These are phyloP conservation scores for Fusarium sp. DNA, from an alignment of 2,329 filamentous ascomycete genomes.

Conservation along the genomic window DNA sequence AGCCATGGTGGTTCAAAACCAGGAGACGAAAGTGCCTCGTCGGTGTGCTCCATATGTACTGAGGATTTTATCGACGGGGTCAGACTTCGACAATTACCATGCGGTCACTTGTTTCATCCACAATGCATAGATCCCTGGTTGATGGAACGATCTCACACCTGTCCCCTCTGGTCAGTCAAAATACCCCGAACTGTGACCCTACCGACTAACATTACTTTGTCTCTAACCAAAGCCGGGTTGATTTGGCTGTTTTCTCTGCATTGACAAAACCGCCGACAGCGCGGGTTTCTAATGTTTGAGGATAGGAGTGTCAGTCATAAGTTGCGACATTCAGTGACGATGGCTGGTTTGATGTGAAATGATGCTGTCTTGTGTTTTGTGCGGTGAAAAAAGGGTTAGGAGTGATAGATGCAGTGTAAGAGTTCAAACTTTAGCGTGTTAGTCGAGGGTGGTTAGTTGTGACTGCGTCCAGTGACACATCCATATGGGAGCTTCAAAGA, in stretches of 20 bases:
- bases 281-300: background rate
- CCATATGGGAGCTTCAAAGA: too few relatives aligned
- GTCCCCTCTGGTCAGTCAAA: slow-evolving; percentile 35
- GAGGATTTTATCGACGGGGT: slow-evolving; percentile 22
- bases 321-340: background rate
- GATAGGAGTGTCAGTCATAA: background rate
- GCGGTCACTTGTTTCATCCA: slow-evolving; percentile 38
- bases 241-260: background rate
- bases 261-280: background rate
- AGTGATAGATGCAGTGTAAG: too few relatives aligned
- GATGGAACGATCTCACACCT: slow-evolving; percentile 30
- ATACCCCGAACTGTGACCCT: fast-evolving
- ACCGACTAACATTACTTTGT: background rate
- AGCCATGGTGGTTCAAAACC: fast-evolving
- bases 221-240: background rate
- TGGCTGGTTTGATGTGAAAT: background rate
- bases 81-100: slow-evolving; percentile 15
- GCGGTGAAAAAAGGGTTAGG: too few relatives aligned
- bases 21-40: background rate
- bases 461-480: too few relatives aligned
- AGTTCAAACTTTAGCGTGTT: too few relatives aligned
- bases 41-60: slow-evolving; percentile 26
- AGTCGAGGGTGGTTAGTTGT: too few relatives aligned
- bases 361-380: too few relatives aligned
- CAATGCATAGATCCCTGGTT: slow-evolving; percentile 43